Conservation (phyloP, 768 basidiomycete genomes). For the Leccinum arenicola region DNA sequence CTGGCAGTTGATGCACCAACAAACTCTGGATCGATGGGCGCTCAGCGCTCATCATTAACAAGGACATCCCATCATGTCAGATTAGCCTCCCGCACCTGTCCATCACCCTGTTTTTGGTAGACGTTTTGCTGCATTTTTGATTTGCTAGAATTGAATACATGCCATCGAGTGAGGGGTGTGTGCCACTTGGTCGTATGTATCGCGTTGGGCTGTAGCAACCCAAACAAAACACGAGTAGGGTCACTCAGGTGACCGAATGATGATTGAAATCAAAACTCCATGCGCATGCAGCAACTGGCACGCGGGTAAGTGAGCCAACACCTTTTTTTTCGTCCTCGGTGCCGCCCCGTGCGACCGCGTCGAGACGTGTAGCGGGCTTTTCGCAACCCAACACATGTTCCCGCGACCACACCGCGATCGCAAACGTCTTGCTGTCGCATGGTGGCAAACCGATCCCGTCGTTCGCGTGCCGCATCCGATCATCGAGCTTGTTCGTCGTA, state of each 20-base stretch:
- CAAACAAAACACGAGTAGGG: not conserved
- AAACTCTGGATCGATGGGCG: slow-evolving; percentile 16
- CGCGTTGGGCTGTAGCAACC: not conserved
- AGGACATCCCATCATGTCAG: slow-evolving; percentile 14
- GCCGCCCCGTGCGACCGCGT: not conserved
- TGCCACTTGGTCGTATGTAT: not conserved
- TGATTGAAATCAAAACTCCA: not conserved
- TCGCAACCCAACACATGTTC: slow-evolving; percentile 14
- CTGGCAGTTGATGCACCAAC: slow-evolving; percentile 27
- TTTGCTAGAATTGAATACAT: slow-evolving; percentile 3
- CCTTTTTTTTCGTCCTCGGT: slow-evolving; percentile 1
- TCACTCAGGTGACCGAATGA: not conserved
- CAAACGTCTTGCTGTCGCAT: slow-evolving; percentile 9
- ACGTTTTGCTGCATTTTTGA: slow-evolving; percentile 10
- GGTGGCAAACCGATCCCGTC: slow-evolving; percentile 15
- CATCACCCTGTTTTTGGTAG: slow-evolving; percentile 13
- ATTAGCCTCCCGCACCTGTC: slow-evolving; percentile 21
- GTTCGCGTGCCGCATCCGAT: slow-evolving; percentile 1
- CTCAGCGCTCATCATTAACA: slow-evolving; percentile 8
- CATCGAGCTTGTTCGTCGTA: not conserved
- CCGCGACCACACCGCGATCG: slow-evolving; percentile 29
- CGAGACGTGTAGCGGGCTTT: slow-evolving; percentile 13
- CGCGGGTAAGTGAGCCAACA: slow-evolving; percentile 3
- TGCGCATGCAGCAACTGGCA: slow-evolving; percentile 4
- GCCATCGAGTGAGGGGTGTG: slow-evolving; percentile 12